Conservation (phyloP, 257 asterid species). For the Capsicum baccatum region DNA sequence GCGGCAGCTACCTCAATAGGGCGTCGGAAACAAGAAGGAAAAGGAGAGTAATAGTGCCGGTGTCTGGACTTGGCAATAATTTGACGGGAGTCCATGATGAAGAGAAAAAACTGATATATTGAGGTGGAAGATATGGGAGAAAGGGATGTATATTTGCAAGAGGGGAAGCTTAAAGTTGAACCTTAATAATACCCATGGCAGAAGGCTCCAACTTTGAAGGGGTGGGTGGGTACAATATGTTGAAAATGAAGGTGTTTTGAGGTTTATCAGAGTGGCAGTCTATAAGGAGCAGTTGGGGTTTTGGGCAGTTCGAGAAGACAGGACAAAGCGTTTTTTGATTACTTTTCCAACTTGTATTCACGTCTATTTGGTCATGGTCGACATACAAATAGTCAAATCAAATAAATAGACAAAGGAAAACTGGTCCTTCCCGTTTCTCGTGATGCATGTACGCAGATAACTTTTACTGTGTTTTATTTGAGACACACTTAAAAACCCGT, state of each 20-base stretch:
- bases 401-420: neutral
- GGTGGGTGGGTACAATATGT: constrained; percentile 22
- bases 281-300: constrained; percentile 26
- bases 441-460: neutral
- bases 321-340: neutral
- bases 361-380: neutral
- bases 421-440: neutral
- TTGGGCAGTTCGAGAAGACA: neutral
- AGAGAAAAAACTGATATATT: neutral
- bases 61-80: constrained; percentile 35
- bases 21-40: constrained; percentile 53
- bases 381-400: neutral
- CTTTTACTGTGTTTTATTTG: too few species aligned
- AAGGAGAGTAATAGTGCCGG: constrained; percentile 43
- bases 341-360: neutral
- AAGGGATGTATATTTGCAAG: neutral
- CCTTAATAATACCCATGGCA: neutral
- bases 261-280: constrained; percentile 10
- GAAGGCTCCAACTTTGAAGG: neutral
- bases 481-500: too few species aligned
- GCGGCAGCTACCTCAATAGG: constrained; percentile 32
- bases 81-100: constrained; percentile 9
- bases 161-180: neutral
- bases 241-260: neutral
- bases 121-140: neutral